phyloP scores from a whole-genome alignment of 768 basidiomycete species.

The Coprinopsis strossmayeri region DNA sequence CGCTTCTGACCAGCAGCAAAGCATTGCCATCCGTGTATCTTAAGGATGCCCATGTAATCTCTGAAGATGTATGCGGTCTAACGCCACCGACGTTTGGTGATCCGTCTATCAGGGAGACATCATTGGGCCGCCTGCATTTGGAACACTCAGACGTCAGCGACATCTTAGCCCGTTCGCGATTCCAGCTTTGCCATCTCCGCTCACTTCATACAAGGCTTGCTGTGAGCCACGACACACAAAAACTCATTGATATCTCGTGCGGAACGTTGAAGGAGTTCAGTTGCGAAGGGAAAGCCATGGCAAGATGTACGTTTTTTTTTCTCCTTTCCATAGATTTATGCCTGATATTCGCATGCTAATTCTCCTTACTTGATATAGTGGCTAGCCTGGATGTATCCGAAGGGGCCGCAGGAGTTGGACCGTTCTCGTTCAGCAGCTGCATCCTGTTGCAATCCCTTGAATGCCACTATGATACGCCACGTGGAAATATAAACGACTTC shows the following conservation, averaged over 20 bases:
- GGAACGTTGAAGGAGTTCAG: slow-evolving; percentile 2
- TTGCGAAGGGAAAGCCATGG: slow-evolving; percentile 2
- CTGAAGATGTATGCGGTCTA: neutral
- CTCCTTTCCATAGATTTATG: too few relatives aligned
- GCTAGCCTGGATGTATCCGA: neutral
- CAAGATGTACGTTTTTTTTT: neutral
- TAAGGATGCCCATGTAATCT: neutral
- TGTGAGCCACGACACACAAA: neutral
- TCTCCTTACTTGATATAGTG: too few relatives aligned
- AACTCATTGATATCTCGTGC: neutral
- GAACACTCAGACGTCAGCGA: neutral
- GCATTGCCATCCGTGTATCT: neutral
- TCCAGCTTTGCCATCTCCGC: neutral
- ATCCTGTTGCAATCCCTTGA: neutral
- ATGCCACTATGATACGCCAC: neutral
- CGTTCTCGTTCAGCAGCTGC: neutral
- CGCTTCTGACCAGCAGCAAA: neutral
- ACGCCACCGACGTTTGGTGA: neutral
- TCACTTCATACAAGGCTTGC: neutral
- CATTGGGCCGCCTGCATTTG: neutral
- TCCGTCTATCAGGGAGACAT: neutral
- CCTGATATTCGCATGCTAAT: too few relatives aligned
- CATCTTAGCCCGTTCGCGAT: neutral
- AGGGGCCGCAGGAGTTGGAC: slow-evolving; percentile 1
- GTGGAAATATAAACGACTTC: neutral